Conservation (phyloP, 805 yeast species). For the Jamesozyma hellenica region DNA sequence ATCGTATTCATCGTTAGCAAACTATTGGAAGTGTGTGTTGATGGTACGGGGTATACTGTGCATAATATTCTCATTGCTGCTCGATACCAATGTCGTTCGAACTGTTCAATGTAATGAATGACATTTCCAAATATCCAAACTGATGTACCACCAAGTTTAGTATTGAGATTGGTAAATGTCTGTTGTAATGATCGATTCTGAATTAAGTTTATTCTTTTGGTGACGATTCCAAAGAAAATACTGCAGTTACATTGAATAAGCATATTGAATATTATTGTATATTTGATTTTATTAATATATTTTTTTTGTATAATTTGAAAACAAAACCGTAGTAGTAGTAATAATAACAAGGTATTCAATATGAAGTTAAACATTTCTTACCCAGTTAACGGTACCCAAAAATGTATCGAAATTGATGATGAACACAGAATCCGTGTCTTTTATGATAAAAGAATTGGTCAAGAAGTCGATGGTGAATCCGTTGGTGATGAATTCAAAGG, state of each 20-base stretch:
- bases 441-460: conserved; percentile 99
- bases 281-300: too few species aligned
- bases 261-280: too few species aligned
- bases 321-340: background rate
- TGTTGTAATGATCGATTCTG: too few species aligned
- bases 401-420: conserved; percentile 94
- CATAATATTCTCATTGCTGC: too few species aligned
- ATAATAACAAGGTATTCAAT: conserved; percentile 1
- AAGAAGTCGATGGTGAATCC: conserved; percentile 97
- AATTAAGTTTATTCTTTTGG: too few species aligned
- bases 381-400: conserved; percentile 99
- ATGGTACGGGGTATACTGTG: too few species aligned
- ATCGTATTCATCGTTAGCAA: too few species aligned
- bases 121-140: too few species aligned
- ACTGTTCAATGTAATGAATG: background rate
- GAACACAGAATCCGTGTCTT: conserved; percentile 97
- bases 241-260: background rate
- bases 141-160: too few species aligned
- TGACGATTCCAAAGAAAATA: background rate
- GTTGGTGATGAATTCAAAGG: conserved; percentile 99
- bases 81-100: too few species aligned
- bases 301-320: background rate
- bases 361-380: conserved; percentile 91
- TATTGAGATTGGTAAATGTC: too few species aligned
- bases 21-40: too few species aligned